Base-by-base conservation (phyloP, 805 yeast species). In the Saccharomycopsis sp. region DNA sequence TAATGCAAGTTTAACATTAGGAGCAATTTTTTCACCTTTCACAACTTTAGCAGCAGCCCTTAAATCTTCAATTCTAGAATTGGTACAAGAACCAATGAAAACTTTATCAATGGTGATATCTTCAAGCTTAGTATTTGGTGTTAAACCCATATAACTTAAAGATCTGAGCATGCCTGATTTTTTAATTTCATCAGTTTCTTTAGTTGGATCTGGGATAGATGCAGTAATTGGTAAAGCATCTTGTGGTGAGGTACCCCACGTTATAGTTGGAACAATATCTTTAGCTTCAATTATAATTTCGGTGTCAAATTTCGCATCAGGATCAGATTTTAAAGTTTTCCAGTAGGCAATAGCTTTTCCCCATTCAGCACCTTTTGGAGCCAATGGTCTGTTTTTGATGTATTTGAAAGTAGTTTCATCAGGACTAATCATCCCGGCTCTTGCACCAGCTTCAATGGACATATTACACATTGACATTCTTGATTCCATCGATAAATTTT, bases 161-260 rank as follows among this genome's bases (percentile, higher is more conserved):
- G 98, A 93, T 59, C 97, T 81, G 67, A 81, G 87, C 80, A 93
- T 84, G 59, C 94, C 93, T 11, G 83, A 70, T 58, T 77, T 80
- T 63, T 77, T 77, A 61, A 80, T 79, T 51, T 90, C 85, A 61
- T 85, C 93, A 22, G 77, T 74, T 21, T 57, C 65, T 44, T 67
- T 67, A n/a, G 79, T 62, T 51, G 98, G 98, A 61, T 93, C 94
- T 42, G 98, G 98, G 38, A 88, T 95, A 16, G 67, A 58, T 29
- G 85, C 95, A 13, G 94, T 82, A 57, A 93, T 89, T 50, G 98
- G 97, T 53, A 93, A 71, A 38, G 97, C 97, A 62, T 93, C 98
- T 68, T 93, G 97, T 26, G 98, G 98, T 57, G 97, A 90, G 56
- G 93, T 93, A 71, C 98, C 98, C 98, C 98, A 93, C 21, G 98